Base-by-base conservation (phyloP, 257 asterid genomes). In the Lantana camara region DNA sequence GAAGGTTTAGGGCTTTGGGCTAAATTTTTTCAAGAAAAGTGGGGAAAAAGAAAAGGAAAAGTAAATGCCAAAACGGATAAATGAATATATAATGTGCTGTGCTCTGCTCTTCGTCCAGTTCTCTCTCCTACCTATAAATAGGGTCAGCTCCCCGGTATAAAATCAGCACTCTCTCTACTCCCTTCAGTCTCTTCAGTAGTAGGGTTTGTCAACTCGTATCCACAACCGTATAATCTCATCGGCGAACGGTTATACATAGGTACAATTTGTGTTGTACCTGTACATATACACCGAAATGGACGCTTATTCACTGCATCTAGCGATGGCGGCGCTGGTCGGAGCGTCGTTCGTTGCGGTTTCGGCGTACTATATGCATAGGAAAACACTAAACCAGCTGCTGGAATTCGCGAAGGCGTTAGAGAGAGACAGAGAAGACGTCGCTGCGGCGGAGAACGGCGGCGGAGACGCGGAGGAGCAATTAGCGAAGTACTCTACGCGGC, bases 301-400 rank as follows among this genome's bases (percentile, higher is more conserved):
- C 44, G 38, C 79, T 34, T 80, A 79, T 37, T 61, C 86, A 11
- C 55, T 80, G 64, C 89, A 85, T 38, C 78, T 85, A 23, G 89
- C 93, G 15, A 69, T 82, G 89, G 92, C 92, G 66, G 92, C 92
- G 42, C 80, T 85, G 16, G 76, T 85, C 9, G 92, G 92, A 47
- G 92, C 89, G 6, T 85, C 92, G 29, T 55, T 80, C 40, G 89
- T 85, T 6, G 92, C 92, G 12, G 85, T 82, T 9, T 85, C 92
- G 42, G 92, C 89, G 2, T 85, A 79, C 41, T 80, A 80, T 77
- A 85, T 85, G 89, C 89, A 85, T 76, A 68, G 85, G 35, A 82
- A 80, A 67, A 85, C 89, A 55, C 77, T 85, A 45, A 75, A 75
- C 42, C 92, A 85, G 77, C 21, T 85, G 49, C 66, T 85, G 24